These are phyloP conservation scores for Teunomyces aglyptinius DNA, from an alignment of 805 yeast genomes.

Conservation along the genomic window DNA sequence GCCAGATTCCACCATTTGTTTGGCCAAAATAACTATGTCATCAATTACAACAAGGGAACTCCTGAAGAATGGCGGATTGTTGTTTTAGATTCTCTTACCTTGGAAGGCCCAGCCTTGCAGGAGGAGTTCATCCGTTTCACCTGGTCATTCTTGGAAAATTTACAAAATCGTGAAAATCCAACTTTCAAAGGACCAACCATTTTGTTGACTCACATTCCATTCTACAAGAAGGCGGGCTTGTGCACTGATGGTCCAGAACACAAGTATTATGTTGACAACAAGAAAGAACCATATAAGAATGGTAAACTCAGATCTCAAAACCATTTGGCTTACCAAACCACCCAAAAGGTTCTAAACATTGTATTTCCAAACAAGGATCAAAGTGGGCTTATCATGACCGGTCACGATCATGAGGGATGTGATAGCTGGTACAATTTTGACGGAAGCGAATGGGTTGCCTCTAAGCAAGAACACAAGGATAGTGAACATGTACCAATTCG, in stretches of 20 bases:
- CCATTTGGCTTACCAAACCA: conserved; percentile 65
- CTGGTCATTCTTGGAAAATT: conserved; percentile 67
- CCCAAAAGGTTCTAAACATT: conserved; percentile 67
- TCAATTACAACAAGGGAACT: conserved; percentile 61
- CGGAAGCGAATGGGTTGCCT: conserved; percentile 58
- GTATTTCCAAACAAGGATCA: conserved; percentile 60
- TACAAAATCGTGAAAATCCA: conserved; percentile 47
- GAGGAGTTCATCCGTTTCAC: conserved; percentile 65
- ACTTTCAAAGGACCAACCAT: conserved; percentile 74
- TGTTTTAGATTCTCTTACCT: conserved; percentile 75
- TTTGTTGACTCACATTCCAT: conserved; percentile 84
- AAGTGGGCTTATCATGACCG: conserved; percentile 82
- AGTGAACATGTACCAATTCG: conserved; percentile 44
- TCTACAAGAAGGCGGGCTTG: conserved; percentile 75
- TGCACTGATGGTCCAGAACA: conserved; percentile 83
- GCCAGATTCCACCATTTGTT: conserved; percentile 69
- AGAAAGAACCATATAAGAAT: conserved; percentile 63
- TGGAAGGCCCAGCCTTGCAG: conserved; percentile 90
- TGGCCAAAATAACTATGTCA: conserved; percentile 84
- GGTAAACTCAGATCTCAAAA: conserved; percentile 81
- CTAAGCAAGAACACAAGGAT: conserved; percentile 31
- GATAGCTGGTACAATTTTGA: conserved; percentile 56
- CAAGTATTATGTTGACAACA: conserved; percentile 46
- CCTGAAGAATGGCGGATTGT: conserved; percentile 83
- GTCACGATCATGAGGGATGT: conserved; percentile 97